phyloP scores from a whole-genome alignment of 768 basidiomycete genomes.

The Rhizopogon sp. region DNA sequence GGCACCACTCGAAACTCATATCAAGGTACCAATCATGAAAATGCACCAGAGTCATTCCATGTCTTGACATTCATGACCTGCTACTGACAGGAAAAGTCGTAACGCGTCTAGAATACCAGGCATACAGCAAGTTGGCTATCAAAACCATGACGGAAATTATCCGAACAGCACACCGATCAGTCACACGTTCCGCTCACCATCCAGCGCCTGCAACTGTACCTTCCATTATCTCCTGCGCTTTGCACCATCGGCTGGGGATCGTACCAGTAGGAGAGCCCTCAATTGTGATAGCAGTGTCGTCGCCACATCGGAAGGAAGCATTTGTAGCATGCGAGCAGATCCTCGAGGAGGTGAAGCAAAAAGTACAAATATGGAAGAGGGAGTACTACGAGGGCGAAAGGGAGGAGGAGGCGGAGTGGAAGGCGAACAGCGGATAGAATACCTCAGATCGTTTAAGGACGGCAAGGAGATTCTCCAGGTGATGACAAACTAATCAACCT shows the following conservation, averaged over 20 bases:
- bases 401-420: slow-evolving; percentile 65
- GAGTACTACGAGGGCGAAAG: slow-evolving; percentile 76
- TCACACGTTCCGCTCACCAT: slow-evolving; percentile 41
- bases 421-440: slow-evolving; percentile 40
- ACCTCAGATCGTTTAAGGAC: slow-evolving; percentile 3
- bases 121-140: slow-evolving; percentile 75
- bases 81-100: slow-evolving; percentile 55
- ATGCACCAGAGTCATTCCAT: slow-evolving; percentile 1
- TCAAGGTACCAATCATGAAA: slow-evolving; percentile 46
- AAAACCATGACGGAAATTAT: slow-evolving; percentile 69
- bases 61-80: slow-evolving; percentile 8
- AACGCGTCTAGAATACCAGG: slow-evolving; percentile 74
- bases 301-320: slow-evolving; percentile 79
- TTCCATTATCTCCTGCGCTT: slow-evolving; percentile 50
- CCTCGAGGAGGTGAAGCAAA: slow-evolving; percentile 80
- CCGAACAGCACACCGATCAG: slow-evolving; percentile 35
- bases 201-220: slow-evolving; percentile 16
- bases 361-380: slow-evolving; percentile 88
- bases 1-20: slow-evolving; percentile 87
- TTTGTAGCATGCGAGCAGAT: slow-evolving; percentile 77
- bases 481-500: slow-evolving; percentile 46
- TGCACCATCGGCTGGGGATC: slow-evolving; percentile 74
- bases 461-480: not conserved
- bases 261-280: slow-evolving; percentile 79
- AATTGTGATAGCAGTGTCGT: slow-evolving; percentile 81